phyloP scores from a whole-genome alignment of 1,284 basidiomycete species.

The Puccinia horiana region DNA sequence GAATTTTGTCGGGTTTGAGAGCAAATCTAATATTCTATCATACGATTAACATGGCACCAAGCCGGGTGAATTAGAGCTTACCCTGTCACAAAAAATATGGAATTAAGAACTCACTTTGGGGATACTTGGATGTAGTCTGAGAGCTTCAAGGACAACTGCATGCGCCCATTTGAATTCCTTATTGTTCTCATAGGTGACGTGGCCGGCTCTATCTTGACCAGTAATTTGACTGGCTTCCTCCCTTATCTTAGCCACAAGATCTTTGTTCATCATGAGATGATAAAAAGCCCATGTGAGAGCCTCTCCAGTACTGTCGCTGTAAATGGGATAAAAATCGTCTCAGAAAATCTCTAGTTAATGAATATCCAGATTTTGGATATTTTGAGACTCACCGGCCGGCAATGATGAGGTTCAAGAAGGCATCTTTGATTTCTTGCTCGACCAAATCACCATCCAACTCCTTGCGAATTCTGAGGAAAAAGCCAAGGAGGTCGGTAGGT shows the following conservation, averaged over 20 bases:
- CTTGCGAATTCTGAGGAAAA: neutral
- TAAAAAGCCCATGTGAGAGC: constrained; percentile 44
- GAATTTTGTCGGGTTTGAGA: constrained; percentile 51
- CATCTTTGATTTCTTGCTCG: constrained; percentile 28
- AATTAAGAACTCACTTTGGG: constrained; percentile 40
- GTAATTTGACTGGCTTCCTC: constrained; percentile 15
- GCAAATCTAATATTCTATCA: constrained; percentile 49
- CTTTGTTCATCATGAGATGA: constrained; percentile 39
- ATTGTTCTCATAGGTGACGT: constrained; percentile 44
- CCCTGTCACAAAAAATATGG: too few species aligned
- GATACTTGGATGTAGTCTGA: constrained; percentile 52
- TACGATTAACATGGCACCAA: too few species aligned
- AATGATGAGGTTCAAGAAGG: constrained; percentile 27
- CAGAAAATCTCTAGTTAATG: neutral
- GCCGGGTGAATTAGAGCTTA: too few species aligned
- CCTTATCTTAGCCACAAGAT: constrained; percentile 19
- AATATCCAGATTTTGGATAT: neutral
- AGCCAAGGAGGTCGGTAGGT: constrained; percentile 16
- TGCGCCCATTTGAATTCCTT: constrained; percentile 47
- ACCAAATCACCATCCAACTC: constrained; percentile 5
- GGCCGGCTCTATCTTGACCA: neutral
- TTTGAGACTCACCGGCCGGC: constrained; percentile 41
- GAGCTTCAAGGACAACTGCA: constrained; percentile 51
- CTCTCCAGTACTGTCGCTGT: constrained; percentile 45
- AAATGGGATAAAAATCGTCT: neutral